Conservation (phyloP, 2,329 filamentous ascomycete species). For the Diplodia corticola region DNA sequence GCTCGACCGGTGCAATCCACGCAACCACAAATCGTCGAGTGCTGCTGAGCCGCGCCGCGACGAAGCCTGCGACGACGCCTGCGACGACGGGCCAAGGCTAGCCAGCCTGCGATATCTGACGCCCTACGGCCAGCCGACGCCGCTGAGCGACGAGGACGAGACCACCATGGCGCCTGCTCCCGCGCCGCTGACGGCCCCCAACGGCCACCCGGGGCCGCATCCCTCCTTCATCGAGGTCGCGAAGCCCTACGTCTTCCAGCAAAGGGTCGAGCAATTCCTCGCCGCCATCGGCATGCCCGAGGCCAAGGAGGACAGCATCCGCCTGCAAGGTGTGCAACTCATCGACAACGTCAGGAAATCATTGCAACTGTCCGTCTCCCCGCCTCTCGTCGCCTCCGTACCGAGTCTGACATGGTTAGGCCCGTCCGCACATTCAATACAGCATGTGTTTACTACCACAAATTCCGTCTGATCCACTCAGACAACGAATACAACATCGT, state of each 20-base stretch:
- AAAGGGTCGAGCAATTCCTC: slow-evolving; percentile 73
- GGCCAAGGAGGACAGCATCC: slow-evolving; percentile 74
- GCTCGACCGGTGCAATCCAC: neutral
- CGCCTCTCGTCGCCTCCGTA: slow-evolving; percentile 23
- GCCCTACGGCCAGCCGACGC: slow-evolving; percentile 9
- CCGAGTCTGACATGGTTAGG: slow-evolving; percentile 45
- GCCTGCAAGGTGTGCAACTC: slow-evolving; percentile 83
- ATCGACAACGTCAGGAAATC: slow-evolving; percentile 81
- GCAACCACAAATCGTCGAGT: neutral
- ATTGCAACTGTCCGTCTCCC: slow-evolving; percentile 71
- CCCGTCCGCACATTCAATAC: slow-evolving; percentile 91
- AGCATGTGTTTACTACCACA: slow-evolving; percentile 89
- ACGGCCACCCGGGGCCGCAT: slow-evolving; percentile 50
- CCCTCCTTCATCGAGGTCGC: slow-evolving; percentile 65
- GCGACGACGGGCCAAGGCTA: neutral
- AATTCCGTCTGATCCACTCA: slow-evolving; percentile 83
- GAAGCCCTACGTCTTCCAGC: slow-evolving; percentile 79
- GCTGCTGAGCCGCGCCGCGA: neutral
- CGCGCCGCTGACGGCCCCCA: slow-evolving; percentile 28
- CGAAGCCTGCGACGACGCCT: neutral
- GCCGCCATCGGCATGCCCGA: slow-evolving; percentile 69
- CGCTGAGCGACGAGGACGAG: slow-evolving; percentile 3
- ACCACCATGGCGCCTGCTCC: slow-evolving; percentile 35
- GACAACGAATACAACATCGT: slow-evolving; percentile 80
- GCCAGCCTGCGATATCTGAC: neutral